Base-by-base conservation (phyloP, 441 rosid species). In the Omphalea diandra region DNA sequence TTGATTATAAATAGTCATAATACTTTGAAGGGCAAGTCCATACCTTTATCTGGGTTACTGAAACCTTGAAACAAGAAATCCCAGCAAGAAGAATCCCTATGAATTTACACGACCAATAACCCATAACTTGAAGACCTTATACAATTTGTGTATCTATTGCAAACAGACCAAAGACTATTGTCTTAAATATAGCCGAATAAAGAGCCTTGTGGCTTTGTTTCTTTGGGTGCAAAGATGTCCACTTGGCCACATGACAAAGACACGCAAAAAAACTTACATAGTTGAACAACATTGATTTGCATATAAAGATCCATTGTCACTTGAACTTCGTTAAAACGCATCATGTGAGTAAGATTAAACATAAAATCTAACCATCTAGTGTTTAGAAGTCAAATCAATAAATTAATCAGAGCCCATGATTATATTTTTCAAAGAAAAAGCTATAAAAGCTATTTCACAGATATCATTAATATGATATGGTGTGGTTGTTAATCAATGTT, bases 11-110 rank as follows among this genome's bases (percentile, higher is more conserved):
- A n/a, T n/a, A n/a, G 15, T 0, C 15, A 29, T 10, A 27, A 36
- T 3, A 6, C 15, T 24, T 26, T 38, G 18, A n/a, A 8, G 38
- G 8, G 17, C 11, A n/a, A n/a, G n/a, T 3, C 6, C 41, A 0
- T 69, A 82, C 86, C 88, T 78, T 53, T 62, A 40, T 74, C 80
- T 40, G 85, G 64, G 41, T 65, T 50, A 59, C 75, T 77, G 50
- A 79, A 75, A 78, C 75, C 68, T 61, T 74, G 80, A 36, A 76
- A 72, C 75, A 79, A 57, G 65, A 76, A 63, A 73, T 31, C 26
- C 69, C 73, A 17, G 58, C 72, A 24, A 84, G 71, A 68, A 63
- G 15, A 40, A 58, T 35, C 2, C 40, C 6, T 8, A 54, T 15
- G 38, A 54, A 27, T 66, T 67, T 62, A 47, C 64, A 60, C 4